Evolutionary conservation across 1,284 basidiomycete species (phyloP).

Genomic region (Neonothopanus nambi): DNA sequence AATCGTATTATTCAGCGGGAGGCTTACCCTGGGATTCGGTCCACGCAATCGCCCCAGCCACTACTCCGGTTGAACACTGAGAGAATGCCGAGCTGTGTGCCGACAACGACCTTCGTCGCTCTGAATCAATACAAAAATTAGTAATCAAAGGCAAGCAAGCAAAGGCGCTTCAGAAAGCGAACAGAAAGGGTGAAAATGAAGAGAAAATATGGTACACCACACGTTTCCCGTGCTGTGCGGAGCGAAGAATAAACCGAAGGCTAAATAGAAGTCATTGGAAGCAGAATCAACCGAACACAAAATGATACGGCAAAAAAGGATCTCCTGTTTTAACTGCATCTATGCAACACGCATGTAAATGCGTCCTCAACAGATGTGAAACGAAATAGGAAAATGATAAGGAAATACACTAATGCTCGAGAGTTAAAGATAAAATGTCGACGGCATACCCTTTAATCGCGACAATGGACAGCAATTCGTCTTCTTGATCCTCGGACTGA

Average conservation of each 20-base stretch:
- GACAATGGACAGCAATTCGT: conserved; percentile 86
- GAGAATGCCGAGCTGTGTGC: conserved; percentile 89
- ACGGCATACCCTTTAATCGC: conserved; percentile 70
- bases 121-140: conserved; percentile 36
- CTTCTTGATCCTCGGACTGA: conserved; percentile 93
- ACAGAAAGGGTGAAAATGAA: background rate
- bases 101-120: conserved; percentile 81
- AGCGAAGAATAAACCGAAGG: too few relatives aligned
- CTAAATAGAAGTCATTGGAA: too few relatives aligned
- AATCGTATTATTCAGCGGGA: conserved; percentile 13
- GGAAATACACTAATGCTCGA: background rate
- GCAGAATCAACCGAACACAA: too few relatives aligned
- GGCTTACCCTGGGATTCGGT: conserved; percentile 83
- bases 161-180: background rate
- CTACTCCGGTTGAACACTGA: conserved; percentile 86
- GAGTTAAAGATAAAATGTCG: background rate
- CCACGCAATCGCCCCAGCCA: conserved; percentile 92
- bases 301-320: too few relatives aligned
- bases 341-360: too few relatives aligned
- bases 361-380: too few relatives aligned
- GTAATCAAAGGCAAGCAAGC: background rate
- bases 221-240: too few relatives aligned
- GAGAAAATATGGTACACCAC: too few relatives aligned
- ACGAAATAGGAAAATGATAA: background rate
- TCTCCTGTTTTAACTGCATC: too few relatives aligned